These are phyloP conservation scores for Bipolaris bicolor DNA, from an alignment of 2,329 filamentous ascomycete species.

Conservation along the genomic window DNA sequence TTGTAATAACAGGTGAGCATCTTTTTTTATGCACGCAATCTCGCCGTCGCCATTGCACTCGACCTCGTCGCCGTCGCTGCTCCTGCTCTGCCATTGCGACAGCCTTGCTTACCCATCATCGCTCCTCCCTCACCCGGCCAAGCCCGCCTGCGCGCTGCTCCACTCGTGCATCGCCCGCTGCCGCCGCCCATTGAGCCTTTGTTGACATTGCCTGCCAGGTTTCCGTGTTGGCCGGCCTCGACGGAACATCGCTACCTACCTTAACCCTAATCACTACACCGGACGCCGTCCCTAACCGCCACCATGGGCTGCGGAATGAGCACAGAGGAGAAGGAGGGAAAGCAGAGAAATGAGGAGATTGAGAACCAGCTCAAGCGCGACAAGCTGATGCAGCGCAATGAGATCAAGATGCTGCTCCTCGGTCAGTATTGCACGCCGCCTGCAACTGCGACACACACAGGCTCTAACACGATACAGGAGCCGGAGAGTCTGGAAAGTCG, in stretches of 20 bases:
- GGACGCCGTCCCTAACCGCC: constrained; percentile 44
- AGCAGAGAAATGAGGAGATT: constrained; percentile 99
- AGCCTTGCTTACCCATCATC: neutral
- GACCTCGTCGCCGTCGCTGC: neutral
- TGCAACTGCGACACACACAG: constrained; percentile 10
- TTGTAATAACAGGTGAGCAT: constrained; percentile 43
- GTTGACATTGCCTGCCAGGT: constrained; percentile 24
- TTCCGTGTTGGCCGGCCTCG: constrained; percentile 46
- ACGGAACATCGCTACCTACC: constrained; percentile 37
- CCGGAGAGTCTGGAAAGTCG: constrained; percentile 96
- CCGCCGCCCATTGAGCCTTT: constrained; percentile 4
- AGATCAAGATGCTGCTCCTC: constrained; percentile 99
- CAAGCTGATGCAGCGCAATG: constrained; percentile 98
- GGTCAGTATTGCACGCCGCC: constrained; percentile 65
- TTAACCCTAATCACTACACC: constrained; percentile 36
- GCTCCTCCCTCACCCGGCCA: constrained; percentile 12
- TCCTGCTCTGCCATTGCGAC: neutral
- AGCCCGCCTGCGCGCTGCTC: neutral
- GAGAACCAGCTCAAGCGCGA: constrained; percentile 99
- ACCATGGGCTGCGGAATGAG: constrained; percentile 99
- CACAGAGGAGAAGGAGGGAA: constrained; percentile 99
- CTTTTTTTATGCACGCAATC: neutral
- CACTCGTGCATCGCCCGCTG: neutral
- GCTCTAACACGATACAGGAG: constrained; percentile 64
- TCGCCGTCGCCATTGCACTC: no score